These are phyloP conservation scores for Fallopia convolvulus DNA, from an alignment of 148 eudicot species.

Conservation along the genomic window DNA sequence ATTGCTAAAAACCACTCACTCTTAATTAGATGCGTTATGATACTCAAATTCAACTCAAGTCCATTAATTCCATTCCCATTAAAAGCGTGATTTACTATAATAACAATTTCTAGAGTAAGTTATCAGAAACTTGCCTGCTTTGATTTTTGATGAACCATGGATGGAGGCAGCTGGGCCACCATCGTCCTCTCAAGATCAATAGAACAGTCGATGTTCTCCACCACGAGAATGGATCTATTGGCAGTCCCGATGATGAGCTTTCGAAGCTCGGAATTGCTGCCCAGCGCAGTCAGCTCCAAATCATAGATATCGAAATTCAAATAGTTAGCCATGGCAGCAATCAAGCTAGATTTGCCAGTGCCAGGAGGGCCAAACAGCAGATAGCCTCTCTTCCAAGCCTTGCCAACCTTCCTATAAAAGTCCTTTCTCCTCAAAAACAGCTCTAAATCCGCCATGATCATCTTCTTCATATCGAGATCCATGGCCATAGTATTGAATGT, in stretches of 20 bases:
- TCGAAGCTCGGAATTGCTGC: constrained; percentile 28
- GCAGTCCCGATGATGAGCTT: constrained; percentile 33
- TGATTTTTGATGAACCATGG: too few relatives aligned
- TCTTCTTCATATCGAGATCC: constrained; percentile 28
- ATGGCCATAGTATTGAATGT: constrained; percentile 45
- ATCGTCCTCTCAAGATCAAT: constrained; percentile 17
- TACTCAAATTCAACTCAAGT: too few relatives aligned
- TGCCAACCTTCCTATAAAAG: constrained; percentile 38
- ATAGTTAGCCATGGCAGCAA: constrained; percentile 55
- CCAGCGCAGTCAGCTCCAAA: constrained; percentile 33
- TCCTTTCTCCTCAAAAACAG: constrained; percentile 40
- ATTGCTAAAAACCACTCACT: too few relatives aligned
- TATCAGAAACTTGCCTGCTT: too few relatives aligned
- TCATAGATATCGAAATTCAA: constrained; percentile 50
- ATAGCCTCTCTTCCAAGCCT: constrained; percentile 71
- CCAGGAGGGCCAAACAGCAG: constrained; percentile 54
- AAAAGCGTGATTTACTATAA: too few relatives aligned
- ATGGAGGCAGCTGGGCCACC: too few relatives aligned
- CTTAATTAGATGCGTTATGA: too few relatives aligned
- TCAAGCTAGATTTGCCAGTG: constrained; percentile 60
- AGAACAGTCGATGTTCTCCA: constrained; percentile 53
- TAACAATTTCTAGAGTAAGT: too few relatives aligned
- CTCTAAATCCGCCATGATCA: constrained; percentile 32
- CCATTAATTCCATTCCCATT: too few relatives aligned
- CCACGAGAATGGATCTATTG: constrained; percentile 41